A percentile compares a stretch with the other conserved stretches of the same genome.
Evolutionary conservation across 495 filamentous ascomycete genomes (phyloP).

Genomic region (Aspergillus sclerotiicarbonarius): DNA sequence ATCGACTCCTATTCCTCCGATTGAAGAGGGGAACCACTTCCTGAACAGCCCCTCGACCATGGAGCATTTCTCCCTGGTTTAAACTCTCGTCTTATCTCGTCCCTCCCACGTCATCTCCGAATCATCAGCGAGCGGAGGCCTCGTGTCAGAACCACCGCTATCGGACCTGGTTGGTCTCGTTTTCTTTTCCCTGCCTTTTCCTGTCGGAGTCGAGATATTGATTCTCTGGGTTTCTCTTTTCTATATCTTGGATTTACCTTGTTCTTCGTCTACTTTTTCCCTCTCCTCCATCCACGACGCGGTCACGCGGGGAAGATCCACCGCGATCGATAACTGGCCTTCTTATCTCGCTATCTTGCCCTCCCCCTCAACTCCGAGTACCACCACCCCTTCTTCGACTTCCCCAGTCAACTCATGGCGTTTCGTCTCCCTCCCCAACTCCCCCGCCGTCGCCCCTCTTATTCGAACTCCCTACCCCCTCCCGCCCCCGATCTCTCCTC

Average conservation of each 20-base stretch:
- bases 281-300: background rate
- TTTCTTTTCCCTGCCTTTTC: background rate
- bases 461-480: constrained; percentile 47
- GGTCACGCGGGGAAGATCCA: constrained; percentile 27
- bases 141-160: constrained; percentile 1
- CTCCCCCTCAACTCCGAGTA: constrained; percentile 2
- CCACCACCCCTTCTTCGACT: background rate
- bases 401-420: constrained; percentile 59
- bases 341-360: constrained; percentile 17
- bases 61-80: background rate
- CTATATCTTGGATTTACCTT: too few relatives aligned
- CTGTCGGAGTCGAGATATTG: background rate
- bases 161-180: background rate
- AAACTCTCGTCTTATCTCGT: constrained; percentile 1
- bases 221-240: too few relatives aligned
- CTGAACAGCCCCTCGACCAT: background rate
- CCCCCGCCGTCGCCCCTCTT: constrained; percentile 56
- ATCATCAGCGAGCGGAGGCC: constrained; percentile 3
- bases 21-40: background rate
- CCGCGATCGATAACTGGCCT: constrained; percentile 19
- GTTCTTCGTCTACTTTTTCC: background rate
- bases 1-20: too few relatives aligned
- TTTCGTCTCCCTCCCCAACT: constrained; percentile 75
- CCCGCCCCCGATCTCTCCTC: constrained; percentile 37
- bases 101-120: constrained; percentile 5